Conservation (phyloP, 2,329 filamentous ascomycete genomes). For the Aspergillus aculeatinus region DNA sequence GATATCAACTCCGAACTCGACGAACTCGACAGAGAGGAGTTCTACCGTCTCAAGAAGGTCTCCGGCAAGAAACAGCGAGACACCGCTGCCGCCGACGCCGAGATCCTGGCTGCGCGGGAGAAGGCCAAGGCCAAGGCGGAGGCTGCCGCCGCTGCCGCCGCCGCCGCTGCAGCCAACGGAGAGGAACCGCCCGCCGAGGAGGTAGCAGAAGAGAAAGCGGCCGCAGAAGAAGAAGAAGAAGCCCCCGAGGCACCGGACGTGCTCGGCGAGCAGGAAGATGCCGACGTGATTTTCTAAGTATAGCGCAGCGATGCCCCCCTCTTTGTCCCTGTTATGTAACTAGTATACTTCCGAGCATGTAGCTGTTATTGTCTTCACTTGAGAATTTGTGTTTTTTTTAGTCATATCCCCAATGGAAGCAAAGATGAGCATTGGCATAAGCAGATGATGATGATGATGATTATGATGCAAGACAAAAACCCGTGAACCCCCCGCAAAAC, state of each 20-base stretch:
- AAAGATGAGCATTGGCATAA: neutral
- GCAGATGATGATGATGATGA: slow-evolving; percentile 9
- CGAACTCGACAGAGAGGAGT: slow-evolving; percentile 95
- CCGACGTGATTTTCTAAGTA: slow-evolving; percentile 78
- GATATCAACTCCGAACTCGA: slow-evolving; percentile 98
- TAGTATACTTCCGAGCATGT: slow-evolving; percentile 22
- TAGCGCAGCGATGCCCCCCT: slow-evolving; percentile 20
- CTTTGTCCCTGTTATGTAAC: slow-evolving; percentile 17
- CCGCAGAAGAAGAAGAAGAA: slow-evolving; percentile 21
- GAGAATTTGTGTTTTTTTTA: neutral
- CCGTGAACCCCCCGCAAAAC: slow-evolving; percentile 28
- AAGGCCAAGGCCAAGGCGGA: slow-evolving; percentile 52
- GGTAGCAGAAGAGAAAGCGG: neutral
- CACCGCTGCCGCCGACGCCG: slow-evolving; percentile 67
- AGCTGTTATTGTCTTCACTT: slow-evolving; percentile 13
- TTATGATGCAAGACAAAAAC: slow-evolving; percentile 1
- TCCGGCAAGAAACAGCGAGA: slow-evolving; percentile 81
- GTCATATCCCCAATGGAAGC: neutral
- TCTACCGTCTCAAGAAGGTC: slow-evolving; percentile 95
- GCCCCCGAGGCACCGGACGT: slow-evolving; percentile 59
- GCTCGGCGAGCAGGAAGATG: slow-evolving; percentile 72
- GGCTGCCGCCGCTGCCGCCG: slow-evolving; percentile 52
- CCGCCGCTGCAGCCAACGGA: slow-evolving; percentile 38
- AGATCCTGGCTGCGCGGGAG: slow-evolving; percentile 61
- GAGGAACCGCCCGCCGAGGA: slow-evolving; percentile 29